Conservation (phyloP, 345 rosid species). For the Melastoma malabathricum region DNA sequence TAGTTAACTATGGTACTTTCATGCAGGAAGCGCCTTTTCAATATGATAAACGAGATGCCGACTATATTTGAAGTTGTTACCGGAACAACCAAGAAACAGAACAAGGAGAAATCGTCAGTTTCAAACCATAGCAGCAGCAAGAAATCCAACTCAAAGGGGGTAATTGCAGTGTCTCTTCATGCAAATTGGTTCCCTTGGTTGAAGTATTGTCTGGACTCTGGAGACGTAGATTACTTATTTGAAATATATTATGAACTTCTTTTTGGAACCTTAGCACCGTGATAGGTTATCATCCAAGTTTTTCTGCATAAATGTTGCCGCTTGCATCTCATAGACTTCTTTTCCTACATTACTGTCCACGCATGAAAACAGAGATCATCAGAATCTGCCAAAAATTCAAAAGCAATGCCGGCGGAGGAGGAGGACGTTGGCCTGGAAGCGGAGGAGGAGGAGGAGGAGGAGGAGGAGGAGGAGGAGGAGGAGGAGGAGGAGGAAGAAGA, state of each 20-base stretch:
- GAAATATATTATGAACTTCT: background rate
- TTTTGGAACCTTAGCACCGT: too few relatives aligned
- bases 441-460: slow-evolving; percentile 55
- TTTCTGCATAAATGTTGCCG: background rate
- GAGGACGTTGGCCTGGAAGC: slow-evolving; percentile 37
- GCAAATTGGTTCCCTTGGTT: background rate
- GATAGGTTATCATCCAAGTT: background rate
- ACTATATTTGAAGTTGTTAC: slow-evolving; percentile 64
- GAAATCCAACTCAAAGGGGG: slow-evolving; percentile 45
- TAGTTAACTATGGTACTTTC: background rate
- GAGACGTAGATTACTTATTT: background rate
- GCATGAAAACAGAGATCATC: slow-evolving; percentile 31
- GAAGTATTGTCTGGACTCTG: background rate
- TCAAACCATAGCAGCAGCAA: slow-evolving; percentile 46
- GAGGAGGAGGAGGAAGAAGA: slow-evolving; percentile 30
- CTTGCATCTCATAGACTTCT: background rate
- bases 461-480: too few relatives aligned
- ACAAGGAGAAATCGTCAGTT: slow-evolving; percentile 43
- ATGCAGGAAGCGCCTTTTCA: slow-evolving; percentile 58
- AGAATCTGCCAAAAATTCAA: slow-evolving; percentile 33
- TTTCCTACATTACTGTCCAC: background rate
- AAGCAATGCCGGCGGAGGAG: slow-evolving; percentile 20
- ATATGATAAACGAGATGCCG: slow-evolving; percentile 57
- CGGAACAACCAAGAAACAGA: slow-evolving; percentile 40
- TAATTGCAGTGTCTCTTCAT: slow-evolving; percentile 9